These are phyloP conservation scores for Fusarium buxicola DNA, from an alignment of 2,329 filamentous ascomycete species.

Conservation along the genomic window DNA sequence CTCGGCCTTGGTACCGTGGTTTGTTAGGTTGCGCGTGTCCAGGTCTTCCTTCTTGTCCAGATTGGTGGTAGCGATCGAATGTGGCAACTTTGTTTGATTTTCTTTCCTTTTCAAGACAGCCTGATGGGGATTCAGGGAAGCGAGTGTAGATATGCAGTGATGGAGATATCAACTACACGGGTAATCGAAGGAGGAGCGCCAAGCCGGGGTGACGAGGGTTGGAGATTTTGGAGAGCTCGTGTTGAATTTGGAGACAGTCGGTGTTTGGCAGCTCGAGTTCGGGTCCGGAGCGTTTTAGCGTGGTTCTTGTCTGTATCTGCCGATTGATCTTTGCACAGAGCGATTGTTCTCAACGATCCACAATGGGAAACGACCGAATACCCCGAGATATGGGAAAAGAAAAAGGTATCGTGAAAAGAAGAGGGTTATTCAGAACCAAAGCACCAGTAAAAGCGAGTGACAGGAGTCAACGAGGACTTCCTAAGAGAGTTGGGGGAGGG, in stretches of 20 bases:
- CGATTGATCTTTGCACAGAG: conserved; percentile 33
- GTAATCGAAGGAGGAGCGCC: conserved; percentile 29
- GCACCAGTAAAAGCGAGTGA: conserved; percentile 76
- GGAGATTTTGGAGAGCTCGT: conserved; percentile 28
- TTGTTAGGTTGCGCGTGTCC: conserved; percentile 23
- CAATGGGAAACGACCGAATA: conserved; percentile 37
- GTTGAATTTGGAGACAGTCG: conserved; percentile 25
- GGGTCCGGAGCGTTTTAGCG: conserved; percentile 28
- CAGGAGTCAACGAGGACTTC: conserved; percentile 81
- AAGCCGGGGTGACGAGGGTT: conserved; percentile 23
- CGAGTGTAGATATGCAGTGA: conserved; percentile 49
- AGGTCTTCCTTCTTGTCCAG: conserved; percentile 25
- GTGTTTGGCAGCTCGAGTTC: conserved; percentile 22
- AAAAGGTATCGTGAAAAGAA: conserved; percentile 33
- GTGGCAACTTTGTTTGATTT: conserved; percentile 41
- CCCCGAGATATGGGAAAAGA: conserved; percentile 53
- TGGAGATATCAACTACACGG: conserved; percentile 38
- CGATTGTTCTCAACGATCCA: conserved; percentile 33
- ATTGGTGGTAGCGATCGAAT: conserved; percentile 53
- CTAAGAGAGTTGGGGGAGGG: conserved; percentile 57
- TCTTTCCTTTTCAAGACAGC: conserved; percentile 31
- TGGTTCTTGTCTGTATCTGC: conserved; percentile 30
- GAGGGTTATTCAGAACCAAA: conserved; percentile 49
- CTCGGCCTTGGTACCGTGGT: conserved; percentile 8
- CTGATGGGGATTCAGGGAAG: conserved; percentile 42